Evolutionary conservation across 768 basidiomycete species (phyloP).

Genomic region (Russula vinacea): DNA sequence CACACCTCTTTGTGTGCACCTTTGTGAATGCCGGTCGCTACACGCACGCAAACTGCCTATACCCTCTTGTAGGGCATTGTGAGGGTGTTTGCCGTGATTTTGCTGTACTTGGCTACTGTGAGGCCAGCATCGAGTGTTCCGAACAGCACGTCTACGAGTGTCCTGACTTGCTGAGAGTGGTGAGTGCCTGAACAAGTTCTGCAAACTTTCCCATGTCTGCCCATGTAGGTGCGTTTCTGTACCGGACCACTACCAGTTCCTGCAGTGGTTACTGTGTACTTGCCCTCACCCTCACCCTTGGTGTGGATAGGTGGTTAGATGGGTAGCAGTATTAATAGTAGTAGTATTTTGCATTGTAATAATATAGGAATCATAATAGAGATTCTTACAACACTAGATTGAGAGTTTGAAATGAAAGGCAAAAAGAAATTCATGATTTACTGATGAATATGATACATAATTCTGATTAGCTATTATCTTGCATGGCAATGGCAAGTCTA

Average conservation of each 20-base stretch:
- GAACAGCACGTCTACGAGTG: constrained; percentile 94
- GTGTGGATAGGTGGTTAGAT: too few species aligned
- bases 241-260: too few species aligned
- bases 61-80: constrained; percentile 79
- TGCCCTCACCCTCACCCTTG: too few species aligned
- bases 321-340: too few species aligned
- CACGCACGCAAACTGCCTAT: constrained; percentile 78
- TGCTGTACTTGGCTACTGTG: constrained; percentile 92
- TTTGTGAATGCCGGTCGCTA: constrained; percentile 91
- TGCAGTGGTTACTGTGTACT: constrained; percentile 32
- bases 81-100: constrained; percentile 91
- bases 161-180: constrained; percentile 92
- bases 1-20: constrained; percentile 89
- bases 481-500: background rate
- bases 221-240: constrained; percentile 45
- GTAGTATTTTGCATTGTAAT: too few species aligned
- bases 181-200: constrained; percentile 73
- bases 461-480: too few species aligned
- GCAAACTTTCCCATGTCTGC: constrained; percentile 95
- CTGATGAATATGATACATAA: too few species aligned
- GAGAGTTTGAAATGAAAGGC: too few species aligned
- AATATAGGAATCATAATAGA: too few species aligned
- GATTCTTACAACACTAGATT: too few species aligned
- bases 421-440: too few species aligned
- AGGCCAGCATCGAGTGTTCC: constrained; percentile 76